A percentile compares a stretch with the other conserved stretches of the same genome.
phyloP scores from a whole-genome alignment of 2,329 filamentous ascomycete genomes.

The Aspergillus sp. region DNA sequence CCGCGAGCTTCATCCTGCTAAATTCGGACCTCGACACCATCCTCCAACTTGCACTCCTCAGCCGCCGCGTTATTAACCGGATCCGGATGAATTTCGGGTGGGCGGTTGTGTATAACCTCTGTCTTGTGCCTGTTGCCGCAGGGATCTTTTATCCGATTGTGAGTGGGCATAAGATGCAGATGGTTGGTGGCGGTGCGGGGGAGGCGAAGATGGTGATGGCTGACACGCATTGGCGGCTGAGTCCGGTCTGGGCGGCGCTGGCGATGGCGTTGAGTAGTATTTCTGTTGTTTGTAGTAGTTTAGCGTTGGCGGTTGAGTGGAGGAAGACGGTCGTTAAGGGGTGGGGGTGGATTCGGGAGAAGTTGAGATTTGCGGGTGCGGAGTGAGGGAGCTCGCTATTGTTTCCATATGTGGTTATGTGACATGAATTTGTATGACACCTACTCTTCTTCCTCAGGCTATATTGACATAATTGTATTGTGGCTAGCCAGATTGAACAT shows the following conservation, averaged over 20 bases:
- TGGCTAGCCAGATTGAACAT: not conserved
- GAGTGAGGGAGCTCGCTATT: not conserved
- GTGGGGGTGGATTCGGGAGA: not conserved
- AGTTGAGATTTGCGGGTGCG: not conserved
- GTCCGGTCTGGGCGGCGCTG: conserved; percentile 75
- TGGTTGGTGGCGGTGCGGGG: conserved; percentile 26
- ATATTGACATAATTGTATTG: not conserved
- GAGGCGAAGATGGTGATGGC: conserved; percentile 35
- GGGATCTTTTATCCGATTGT: conserved; percentile 72
- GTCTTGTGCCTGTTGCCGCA: conserved; percentile 79
- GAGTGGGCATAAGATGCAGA: conserved; percentile 42
- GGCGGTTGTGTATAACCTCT: conserved; percentile 80
- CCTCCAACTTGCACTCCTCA: conserved; percentile 74
- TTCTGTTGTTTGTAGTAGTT: conserved; percentile 81
- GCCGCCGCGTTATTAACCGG: conserved; percentile 71
- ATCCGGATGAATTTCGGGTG: conserved; percentile 86
- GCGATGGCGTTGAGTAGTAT: conserved; percentile 94
- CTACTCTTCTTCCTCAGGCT: not conserved
- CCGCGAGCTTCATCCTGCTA: conserved; percentile 79
- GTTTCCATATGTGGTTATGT: not conserved
- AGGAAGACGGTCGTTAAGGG: conserved; percentile 28
- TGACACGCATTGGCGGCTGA: conserved; percentile 50
- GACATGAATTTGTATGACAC: not conserved
- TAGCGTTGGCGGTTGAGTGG: conserved; percentile 65
- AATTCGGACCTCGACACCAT: conserved; percentile 71